Percentiles rank a stretch among this genome's conserved stretches.
Conservation (phyloP, 176 grass and related monocot species). For the Puccinellia tenuiflora region DNA sequence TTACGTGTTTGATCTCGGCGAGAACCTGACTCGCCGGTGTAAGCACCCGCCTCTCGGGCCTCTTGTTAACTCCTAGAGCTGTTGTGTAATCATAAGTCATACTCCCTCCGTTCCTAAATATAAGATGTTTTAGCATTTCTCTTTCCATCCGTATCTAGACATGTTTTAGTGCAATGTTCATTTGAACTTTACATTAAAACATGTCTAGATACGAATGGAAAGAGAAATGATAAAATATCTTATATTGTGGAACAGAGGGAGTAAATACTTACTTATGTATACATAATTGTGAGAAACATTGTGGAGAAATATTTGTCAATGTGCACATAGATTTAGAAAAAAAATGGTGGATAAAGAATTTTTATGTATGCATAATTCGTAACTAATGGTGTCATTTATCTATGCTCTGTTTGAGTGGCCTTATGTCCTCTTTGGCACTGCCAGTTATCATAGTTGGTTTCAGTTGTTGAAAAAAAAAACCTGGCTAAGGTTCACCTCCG, state of each 20-base stretch:
- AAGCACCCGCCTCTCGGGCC: conserved; percentile 9
- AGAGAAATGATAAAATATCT: too few species aligned
- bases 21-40: conserved; percentile 94
- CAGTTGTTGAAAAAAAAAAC: not conserved
- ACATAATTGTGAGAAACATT: not conserved
- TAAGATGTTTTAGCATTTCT: too few species aligned
- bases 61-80: conserved; percentile 12
- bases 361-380: not conserved
- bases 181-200: too few species aligned
- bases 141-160: too few species aligned
- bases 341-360: conserved; percentile 1
- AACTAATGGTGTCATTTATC: not conserved
- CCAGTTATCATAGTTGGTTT: not conserved
- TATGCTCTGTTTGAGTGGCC: not conserved
- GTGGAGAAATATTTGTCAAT: not conserved
- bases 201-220: too few species aligned
- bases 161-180: too few species aligned
- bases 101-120: too few species aligned
- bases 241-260: too few species aligned
- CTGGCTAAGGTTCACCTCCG: not conserved
- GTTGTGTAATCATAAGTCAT: not conserved
- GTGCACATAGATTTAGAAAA: not conserved
- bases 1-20: conserved; percentile 88
- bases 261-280: not conserved
- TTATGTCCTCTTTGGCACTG: not conserved